Percentiles rank a stretch among this genome's conserved stretches.
Conservation (phyloP, 2,329 filamentous ascomycete species). For the Fusarium decemcellulare region DNA sequence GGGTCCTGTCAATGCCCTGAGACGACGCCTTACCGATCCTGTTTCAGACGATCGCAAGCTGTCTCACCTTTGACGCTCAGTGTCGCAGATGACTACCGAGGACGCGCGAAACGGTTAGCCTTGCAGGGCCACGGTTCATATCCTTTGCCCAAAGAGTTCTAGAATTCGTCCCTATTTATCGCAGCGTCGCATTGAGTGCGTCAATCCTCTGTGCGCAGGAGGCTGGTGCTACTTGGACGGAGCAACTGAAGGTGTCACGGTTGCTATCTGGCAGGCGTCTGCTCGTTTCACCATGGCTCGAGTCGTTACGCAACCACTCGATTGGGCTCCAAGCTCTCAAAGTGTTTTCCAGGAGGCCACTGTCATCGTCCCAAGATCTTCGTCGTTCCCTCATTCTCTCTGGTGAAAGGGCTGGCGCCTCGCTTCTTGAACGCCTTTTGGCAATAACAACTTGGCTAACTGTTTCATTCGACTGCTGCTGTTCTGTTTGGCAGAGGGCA, state of each 20-base stretch:
- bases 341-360: conserved; percentile 17
- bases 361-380: conserved; percentile 8
- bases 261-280: conserved; percentile 1
- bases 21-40: conserved; percentile 32
- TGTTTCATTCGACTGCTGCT: conserved; percentile 29
- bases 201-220: conserved; percentile 28
- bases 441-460: conserved; percentile 30
- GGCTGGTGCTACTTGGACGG: conserved; percentile 3
- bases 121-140: conserved; percentile 13
- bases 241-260: conserved; percentile 1
- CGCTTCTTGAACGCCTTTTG: conserved; percentile 27
- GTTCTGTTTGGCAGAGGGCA: conserved; percentile 12
- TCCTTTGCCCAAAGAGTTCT: conserved; percentile 28
- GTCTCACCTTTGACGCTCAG: conserved; percentile 40
- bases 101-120: conserved; percentile 19
- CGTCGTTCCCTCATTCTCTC: conserved; percentile 26
- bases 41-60: conserved; percentile 43
- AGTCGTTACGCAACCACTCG: background rate
- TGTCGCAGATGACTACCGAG: conserved; percentile 26
- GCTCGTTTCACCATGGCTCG: conserved; percentile 33
- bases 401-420: conserved; percentile 26
- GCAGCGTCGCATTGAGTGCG: conserved; percentile 22
- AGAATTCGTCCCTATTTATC: conserved; percentile 13
- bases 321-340: too few relatives aligned
- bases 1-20: conserved; percentile 17